Conservation (phyloP, 2,329 filamentous ascomycete species). For the Penicillium sp. region DNA sequence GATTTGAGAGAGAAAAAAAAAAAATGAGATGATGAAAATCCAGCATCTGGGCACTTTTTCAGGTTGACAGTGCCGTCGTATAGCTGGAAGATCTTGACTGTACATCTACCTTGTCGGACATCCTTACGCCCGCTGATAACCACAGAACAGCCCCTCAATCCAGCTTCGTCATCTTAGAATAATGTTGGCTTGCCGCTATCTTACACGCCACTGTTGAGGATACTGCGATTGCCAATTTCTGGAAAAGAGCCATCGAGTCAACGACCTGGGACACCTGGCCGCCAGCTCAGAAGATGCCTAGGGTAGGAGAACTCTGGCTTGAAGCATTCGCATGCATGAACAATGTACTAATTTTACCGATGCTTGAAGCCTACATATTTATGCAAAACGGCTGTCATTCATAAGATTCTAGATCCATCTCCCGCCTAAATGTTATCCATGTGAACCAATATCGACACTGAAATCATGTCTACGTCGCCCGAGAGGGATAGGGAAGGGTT, state of each 20-base stretch:
- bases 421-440: background rate
- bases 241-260: background rate
- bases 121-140: background rate
- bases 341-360: background rate
- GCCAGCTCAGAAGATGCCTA: constrained; percentile 1
- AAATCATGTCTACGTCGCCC: constrained; percentile 29
- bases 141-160: background rate
- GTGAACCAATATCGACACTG: background rate
- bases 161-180: background rate
- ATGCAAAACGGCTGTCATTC: background rate
- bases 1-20: background rate
- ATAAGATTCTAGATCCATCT: background rate
- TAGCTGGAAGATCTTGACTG: background rate
- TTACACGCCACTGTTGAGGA: background rate
- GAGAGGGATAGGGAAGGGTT: constrained; percentile 24
- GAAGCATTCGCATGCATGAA: background rate
- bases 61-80: background rate
- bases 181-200: background rate
- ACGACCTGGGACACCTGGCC: background rate
- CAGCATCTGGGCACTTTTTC: background rate
- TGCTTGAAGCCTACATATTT: background rate
- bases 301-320: background rate
- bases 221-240: background rate
- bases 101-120: background rate
- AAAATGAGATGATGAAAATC: background rate